Conservation (phyloP, 2,329 filamentous ascomycete genomes). For the Colletotrichum navitas region DNA sequence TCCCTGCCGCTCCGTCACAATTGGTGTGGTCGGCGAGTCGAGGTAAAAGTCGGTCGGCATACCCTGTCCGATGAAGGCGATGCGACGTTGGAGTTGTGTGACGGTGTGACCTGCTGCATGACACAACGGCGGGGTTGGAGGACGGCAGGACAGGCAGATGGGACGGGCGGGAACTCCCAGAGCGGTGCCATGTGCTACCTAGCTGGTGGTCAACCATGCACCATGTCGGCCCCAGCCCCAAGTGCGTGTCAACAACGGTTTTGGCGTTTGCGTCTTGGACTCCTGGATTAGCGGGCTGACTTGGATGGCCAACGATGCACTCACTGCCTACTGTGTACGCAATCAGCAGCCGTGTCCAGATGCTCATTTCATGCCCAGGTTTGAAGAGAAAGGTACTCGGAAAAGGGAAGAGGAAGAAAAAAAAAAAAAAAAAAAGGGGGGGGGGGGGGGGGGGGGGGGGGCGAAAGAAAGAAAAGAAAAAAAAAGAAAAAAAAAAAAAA, state of each 20-base stretch:
- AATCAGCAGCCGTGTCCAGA: too few species aligned
- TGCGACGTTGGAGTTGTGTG: slow-evolving; percentile 34
- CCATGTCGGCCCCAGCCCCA: slow-evolving; percentile 13
- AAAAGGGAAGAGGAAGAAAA: background rate
- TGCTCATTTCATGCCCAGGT: too few species aligned
- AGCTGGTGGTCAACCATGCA: slow-evolving; percentile 25
- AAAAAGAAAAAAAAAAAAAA: too few species aligned
- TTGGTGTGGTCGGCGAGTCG: slow-evolving; percentile 6
- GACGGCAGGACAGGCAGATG: slow-evolving; percentile 27
- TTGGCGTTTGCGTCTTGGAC: background rate
- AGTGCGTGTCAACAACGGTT: slow-evolving; percentile 27
- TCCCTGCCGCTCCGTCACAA: slow-evolving; percentile 16
- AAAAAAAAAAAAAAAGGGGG: background rate
- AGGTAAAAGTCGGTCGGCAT: slow-evolving; percentile 6
- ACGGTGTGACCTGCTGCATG: slow-evolving; percentile 34
- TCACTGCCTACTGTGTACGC: too few species aligned
- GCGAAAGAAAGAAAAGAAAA: too few species aligned
- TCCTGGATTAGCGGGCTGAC: slow-evolving; percentile 22
- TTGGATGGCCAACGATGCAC: background rate
- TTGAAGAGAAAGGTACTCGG: background rate
- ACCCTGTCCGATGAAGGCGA: slow-evolving; percentile 33
- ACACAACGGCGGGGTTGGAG: slow-evolving; percentile 33
- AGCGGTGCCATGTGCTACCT: slow-evolving; percentile 29
- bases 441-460: too few species aligned
- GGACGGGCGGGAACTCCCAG: slow-evolving; percentile 41